These are phyloP conservation scores for Paramecium tetraurelia DNA, from an alignment of 73 alveolate species.

Conservation along the genomic window DNA sequence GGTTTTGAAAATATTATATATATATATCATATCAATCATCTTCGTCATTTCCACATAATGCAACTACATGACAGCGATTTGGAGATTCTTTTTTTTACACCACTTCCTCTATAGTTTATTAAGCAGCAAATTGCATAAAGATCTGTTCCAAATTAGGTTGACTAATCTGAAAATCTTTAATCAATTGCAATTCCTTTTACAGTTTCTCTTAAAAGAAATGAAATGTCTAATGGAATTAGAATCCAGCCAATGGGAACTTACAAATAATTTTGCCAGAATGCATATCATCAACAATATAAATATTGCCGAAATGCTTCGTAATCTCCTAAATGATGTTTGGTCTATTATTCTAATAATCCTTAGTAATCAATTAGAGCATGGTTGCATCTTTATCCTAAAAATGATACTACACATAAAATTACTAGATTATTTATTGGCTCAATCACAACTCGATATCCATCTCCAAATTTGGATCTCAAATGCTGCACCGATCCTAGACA, in stretches of 20 bases:
- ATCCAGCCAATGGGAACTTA: neutral
- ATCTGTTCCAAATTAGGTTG: neutral
- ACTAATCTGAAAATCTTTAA: neutral
- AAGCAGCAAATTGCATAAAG: constrained; percentile 17
- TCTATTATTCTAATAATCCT: neutral
- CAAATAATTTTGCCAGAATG: neutral
- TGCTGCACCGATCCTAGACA: constrained; percentile 91
- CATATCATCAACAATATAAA: neutral
- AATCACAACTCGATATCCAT: constrained; percentile 85
- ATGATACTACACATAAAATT: neutral
- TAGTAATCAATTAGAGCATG: neutral
- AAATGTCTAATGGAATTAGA: neutral
- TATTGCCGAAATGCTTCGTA: neutral
- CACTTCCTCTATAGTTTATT: neutral
- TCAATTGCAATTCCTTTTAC: neutral
- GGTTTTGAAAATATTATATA: neutral
- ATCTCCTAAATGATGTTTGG: neutral
- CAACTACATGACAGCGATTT: neutral
- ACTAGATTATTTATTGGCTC: neutral
- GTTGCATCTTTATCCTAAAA: neutral
- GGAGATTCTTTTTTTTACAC: neutral
- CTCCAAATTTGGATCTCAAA: constrained; percentile 87
- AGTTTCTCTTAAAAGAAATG: neutral
- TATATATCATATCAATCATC: constrained; percentile 14
- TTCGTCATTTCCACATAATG: constrained; percentile 6